Evolutionary conservation across 306 rosid genomes (phyloP), one percentile per base, ranked within the genome.

Genomic region (Rosa multiflora): DNA sequence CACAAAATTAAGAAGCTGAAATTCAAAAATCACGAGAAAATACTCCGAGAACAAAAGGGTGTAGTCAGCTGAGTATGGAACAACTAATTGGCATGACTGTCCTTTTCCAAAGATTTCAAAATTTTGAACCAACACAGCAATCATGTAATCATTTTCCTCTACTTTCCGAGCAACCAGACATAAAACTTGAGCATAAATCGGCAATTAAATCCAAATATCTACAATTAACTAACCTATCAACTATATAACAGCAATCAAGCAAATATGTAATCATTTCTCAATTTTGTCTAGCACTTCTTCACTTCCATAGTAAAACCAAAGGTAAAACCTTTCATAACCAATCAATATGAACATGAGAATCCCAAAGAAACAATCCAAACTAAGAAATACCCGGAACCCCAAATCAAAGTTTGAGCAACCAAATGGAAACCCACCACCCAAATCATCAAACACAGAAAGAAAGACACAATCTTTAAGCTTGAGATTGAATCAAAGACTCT

Each of bases 291-390:
- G 20, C 63, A 71, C 63, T 67, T 63, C 55, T 72, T 40, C 75
- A 77, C 71, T 80, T 81, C 44, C 81, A 75, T 8, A 63, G 59
- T 26, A 88, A 81, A 56, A 56, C 73, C 78, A 67, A 84, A 13
- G 70, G 76, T 20, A 18, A 23, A 59, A 62, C 15, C 72, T 10
- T 21, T 12, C 51, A 40, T 23, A 72, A 78, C 63, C 71, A 63
- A 80, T 72, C 35, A 74, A 47, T n/a, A 71, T 43, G 67, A 79
- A 69, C 37, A 73, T 39, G 51, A 80, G 67, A 12, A 32, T 32
- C 39, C 66, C 23, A 63, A 32, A 26, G 10, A 64, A 76, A 55
- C 35, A 15, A 72, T 8, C 72, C 64, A 68, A 67, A 73, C 6
- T 40, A 71, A 26, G 17, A 56, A 58, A 39, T 7, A 56, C 77